Evolutionary conservation across 768 basidiomycete species (phyloP), one percentile per base, ranked within the genome.

Genomic region (Symmetrospora coprosmae): DNA sequence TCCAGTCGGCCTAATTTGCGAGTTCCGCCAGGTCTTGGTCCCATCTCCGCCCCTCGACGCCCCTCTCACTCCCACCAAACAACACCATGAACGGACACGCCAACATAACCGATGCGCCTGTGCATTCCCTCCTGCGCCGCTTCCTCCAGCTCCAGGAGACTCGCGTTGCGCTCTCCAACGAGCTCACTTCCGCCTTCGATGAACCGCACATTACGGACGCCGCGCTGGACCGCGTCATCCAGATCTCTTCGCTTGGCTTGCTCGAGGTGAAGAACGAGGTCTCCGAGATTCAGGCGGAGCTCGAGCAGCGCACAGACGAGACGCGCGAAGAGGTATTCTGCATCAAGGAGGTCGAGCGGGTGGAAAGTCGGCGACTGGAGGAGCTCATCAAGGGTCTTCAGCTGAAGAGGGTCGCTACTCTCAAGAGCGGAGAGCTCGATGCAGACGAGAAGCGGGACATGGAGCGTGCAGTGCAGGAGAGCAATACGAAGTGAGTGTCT

Each of bases 81-180:
- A n/a, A n/a, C n/a, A n/a, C n/a, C n/a, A n/a, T n/a, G n/a, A n/a
- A 31, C 13, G 34, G 19, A 4, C 2, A 46, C 33, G 49, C 7
- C 51, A 38, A 53, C 34, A 53, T 40, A 33, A 23, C 13, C 39
- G 37, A 25, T 30, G 31, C 33, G 30, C 31, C 55, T 31, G 27
- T 43, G 3, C 21, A 45, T 3, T 21, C 27, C 27, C 41, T 58
- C 9, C 41, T 58, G 2, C 55, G 46, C 19, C 27, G 38, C n/a
- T 58, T 41, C 40, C 25, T 58, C 4, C 40, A 47, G 31, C 39
- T 30, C n/a, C 55, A 58, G 37, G 55, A 40, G 31, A 58, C 41
- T n/a, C 40, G 55, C 21, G 17, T 27, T 4, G 55, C 8, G 16
- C 43, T 58, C 30, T 43, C 43, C 4, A 58, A 58, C 27, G 55